phyloP scores from a whole-genome alignment of 306 rosid species.

The Begonia loranthoides region DNA sequence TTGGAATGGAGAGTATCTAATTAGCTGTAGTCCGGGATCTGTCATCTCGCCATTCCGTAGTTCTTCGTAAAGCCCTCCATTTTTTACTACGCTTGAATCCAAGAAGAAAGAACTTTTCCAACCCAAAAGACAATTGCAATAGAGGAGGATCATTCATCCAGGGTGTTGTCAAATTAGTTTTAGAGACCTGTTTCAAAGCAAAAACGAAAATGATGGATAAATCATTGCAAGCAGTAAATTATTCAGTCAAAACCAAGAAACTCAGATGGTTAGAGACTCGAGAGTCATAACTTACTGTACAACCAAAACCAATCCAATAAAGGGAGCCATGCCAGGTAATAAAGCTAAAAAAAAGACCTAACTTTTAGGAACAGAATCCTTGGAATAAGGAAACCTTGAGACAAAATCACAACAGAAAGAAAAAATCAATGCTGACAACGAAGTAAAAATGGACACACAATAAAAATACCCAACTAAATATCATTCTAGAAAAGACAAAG shows the following conservation, averaged over 20 bases:
- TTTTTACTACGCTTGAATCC: background rate
- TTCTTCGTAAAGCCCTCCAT: slow-evolving; percentile 30
- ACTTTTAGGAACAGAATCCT: slow-evolving; percentile 5
- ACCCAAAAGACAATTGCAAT: background rate
- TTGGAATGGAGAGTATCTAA: slow-evolving; percentile 36
- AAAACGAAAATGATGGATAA: background rate
- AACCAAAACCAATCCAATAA: slow-evolving; percentile 2
- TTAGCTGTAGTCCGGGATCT: slow-evolving; percentile 26
- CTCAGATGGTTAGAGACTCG: slow-evolving; percentile 1
- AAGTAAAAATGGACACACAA: background rate
- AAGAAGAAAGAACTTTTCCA: slow-evolving; percentile 1
- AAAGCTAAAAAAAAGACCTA: slow-evolving; percentile 9
- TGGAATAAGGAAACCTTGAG: background rate
- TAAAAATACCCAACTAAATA: background rate
- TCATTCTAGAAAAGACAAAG: too few species aligned
- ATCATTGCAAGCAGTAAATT: too few species aligned
- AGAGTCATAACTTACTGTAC: background rate
- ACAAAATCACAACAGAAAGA: slow-evolving; percentile 8
- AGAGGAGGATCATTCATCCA: slow-evolving; percentile 3
- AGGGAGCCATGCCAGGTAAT: slow-evolving; percentile 4
- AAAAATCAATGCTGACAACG: background rate
- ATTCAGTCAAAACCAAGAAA: background rate
- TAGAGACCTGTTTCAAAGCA: background rate
- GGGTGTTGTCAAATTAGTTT: background rate
- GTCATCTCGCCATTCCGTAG: slow-evolving; percentile 16